Evolutionary conservation across 345 rosid species (phyloP).

Genomic region (Toxicodendron radicans): DNA sequence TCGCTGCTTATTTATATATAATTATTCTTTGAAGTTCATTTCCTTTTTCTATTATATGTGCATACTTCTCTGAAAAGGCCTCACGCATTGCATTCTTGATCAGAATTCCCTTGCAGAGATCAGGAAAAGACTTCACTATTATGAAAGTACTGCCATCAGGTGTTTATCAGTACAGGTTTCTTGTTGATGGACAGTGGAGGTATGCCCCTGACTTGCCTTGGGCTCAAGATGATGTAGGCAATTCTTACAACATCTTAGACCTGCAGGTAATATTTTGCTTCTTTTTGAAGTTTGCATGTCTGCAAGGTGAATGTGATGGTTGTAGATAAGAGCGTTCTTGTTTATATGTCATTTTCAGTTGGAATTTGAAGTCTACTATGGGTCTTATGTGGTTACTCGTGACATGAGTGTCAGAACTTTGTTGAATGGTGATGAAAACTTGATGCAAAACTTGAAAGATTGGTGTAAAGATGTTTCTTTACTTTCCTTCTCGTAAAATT

Average conservation of each 20-base stretch:
- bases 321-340: neutral
- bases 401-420: conserved; percentile 1
- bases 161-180: conserved; percentile 83
- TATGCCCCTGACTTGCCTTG: conserved; percentile 83
- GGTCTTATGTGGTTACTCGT: neutral
- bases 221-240: conserved; percentile 75
- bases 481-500: neutral
- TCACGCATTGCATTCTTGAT: conserved; percentile 28
- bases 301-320: neutral
- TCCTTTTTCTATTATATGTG: neutral
- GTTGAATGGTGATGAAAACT: neutral
- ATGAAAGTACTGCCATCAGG: conserved; percentile 98
- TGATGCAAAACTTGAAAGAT: neutral
- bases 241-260: conserved; percentile 81
- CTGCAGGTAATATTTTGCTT: conserved; percentile 55
- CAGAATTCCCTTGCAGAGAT: conserved; percentile 88
- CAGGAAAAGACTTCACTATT: conserved; percentile 89
- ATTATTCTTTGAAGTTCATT: neutral
- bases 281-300: neutral
- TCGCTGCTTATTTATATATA: neutral
- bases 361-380: neutral
- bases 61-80: conserved; percentile 3
- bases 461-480: neutral
- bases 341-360: neutral
- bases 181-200: conserved; percentile 93